Conservation (phyloP, 2,329 filamentous ascomycete species). For the Ophiostoma novo-ulmi region DNA sequence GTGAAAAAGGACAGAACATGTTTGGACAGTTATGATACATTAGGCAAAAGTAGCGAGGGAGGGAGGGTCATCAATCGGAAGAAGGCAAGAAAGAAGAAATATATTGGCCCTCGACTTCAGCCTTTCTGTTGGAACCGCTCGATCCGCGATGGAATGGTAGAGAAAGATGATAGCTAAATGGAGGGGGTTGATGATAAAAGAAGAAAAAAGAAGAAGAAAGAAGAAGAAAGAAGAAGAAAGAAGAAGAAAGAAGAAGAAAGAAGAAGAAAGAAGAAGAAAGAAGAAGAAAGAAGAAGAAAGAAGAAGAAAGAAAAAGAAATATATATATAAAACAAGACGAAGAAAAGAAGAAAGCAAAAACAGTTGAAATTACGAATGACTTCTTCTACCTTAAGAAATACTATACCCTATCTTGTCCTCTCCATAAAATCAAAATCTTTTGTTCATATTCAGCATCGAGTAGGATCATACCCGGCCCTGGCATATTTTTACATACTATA, state of each 20-base stretch:
- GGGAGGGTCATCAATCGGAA: neutral
- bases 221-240: too few species aligned
- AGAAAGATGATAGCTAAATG: too few species aligned
- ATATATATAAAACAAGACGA: constrained; percentile 1
- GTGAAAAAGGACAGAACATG: neutral
- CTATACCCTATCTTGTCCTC: neutral
- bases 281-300: neutral
- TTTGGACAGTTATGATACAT: neutral
- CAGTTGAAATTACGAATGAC: neutral
- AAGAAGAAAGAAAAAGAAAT: neutral
- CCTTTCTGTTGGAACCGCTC: too few species aligned
- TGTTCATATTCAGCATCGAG: too few species aligned
- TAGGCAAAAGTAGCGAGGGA: neutral
- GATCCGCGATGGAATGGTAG: too few species aligned
- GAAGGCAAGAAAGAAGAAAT: constrained; percentile 12
- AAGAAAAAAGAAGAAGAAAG: too few species aligned
- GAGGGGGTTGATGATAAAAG: too few species aligned
- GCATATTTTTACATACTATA: neutral
- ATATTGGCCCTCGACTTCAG: too few species aligned
- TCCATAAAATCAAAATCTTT: neutral
- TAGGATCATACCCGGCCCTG: neutral
- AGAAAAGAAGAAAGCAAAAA: neutral
- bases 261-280: too few species aligned
- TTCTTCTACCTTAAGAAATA: neutral
- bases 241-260: too few species aligned